Percentiles rank a stretch among this genome's conserved stretches.
Evolutionary conservation across 2,329 filamentous ascomycete species (phyloP).

Genomic region (Lecanosticta acicola): DNA sequence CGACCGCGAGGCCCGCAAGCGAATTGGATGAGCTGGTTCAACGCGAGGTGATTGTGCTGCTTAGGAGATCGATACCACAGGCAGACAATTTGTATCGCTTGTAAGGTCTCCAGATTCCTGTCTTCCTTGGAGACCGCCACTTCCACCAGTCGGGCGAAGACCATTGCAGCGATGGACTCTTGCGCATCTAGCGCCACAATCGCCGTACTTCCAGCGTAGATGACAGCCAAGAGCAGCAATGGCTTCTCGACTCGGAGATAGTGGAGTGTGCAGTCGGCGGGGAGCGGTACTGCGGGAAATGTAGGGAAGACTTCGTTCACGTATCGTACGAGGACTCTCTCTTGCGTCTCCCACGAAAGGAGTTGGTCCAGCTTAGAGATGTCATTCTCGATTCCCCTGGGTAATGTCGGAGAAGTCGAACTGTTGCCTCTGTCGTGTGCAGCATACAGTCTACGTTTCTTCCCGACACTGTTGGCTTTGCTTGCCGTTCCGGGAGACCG

Average conservation of each 20-base stretch:
- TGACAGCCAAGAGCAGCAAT: slow-evolving; percentile 52
- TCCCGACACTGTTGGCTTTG: slow-evolving; percentile 4
- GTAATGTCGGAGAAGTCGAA: not conserved
- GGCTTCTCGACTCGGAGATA: slow-evolving; percentile 33
- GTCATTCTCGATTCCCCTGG: not conserved
- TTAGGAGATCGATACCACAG: slow-evolving; percentile 80
- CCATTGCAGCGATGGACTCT: slow-evolving; percentile 57
- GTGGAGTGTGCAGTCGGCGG: slow-evolving; percentile 9
- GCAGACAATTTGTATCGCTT: slow-evolving; percentile 66
- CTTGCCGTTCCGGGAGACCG: not conserved
- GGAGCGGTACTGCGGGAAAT: slow-evolving; percentile 19
- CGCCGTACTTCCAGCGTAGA: slow-evolving; percentile 48
- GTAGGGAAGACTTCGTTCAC: slow-evolving; percentile 14
- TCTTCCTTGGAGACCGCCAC: slow-evolving; percentile 65
- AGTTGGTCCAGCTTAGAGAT: slow-evolving; percentile 17
- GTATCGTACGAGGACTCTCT: slow-evolving; percentile 19
- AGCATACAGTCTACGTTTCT: slow-evolving; percentile 11
- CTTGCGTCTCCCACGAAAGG: slow-evolving; percentile 17
- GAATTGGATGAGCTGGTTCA: slow-evolving; percentile 76
- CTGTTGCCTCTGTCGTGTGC: not conserved
- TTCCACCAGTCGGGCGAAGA: slow-evolving; percentile 66
- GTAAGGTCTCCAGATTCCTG: slow-evolving; percentile 70
- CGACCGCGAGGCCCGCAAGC: slow-evolving; percentile 72
- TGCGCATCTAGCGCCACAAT: slow-evolving; percentile 52
- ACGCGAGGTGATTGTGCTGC: slow-evolving; percentile 75